Evolutionary conservation across 805 yeast species (phyloP), one percentile per base, ranked within the genome.

Genomic region (Limtongia smithiae): DNA sequence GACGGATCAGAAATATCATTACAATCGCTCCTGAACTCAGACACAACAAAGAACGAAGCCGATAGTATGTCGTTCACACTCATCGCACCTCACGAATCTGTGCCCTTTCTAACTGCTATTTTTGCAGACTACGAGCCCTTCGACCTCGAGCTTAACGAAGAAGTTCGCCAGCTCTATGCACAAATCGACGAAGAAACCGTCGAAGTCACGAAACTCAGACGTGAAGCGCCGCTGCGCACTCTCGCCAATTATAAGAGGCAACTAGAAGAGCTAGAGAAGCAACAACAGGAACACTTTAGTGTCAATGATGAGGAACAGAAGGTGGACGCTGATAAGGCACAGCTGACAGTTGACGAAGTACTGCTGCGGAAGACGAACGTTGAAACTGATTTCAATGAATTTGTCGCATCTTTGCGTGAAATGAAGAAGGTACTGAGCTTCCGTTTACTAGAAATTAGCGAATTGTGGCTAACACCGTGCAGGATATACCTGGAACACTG

Each of bases 91-190:
- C 57, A 21, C 48, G 45, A 17, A 24, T 25, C 55, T 54, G 38
- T 59, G 61, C 5, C 59, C 59, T 38, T 55, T 58, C 21, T 27
- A 33, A 54, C 50, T 11, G n/a, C 17, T 3, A 14, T n/a, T n/a
- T n/a, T 11, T 2, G 1, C 58, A 45, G 75, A 75, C 51, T 73
- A 78, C 6, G 93, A 82, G 62, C 86, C 89, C 0, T 84, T 83
- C 63, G 89, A 85, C 60, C 66, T 77, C 32, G 80, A 75, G 12
- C 65, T 83, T 50, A 82, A 83, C 64, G 81, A 77, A 50, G 62
- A 71, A 49, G 74, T 85, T 30, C 70, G 90, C 38, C 71, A 75
- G 46, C 25, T 64, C 48, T 49, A 65, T 60, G 44, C 66, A 58
- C 48, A 66, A 62, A 27, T 71, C 59, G 50, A 70, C 57, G 40